Percentiles rank a stretch among this genome's conserved stretches.
Evolutionary conservation across 2,329 filamentous ascomycete genomes (phyloP).

Genomic region (Hirsutella rhossiliensis): DNA sequence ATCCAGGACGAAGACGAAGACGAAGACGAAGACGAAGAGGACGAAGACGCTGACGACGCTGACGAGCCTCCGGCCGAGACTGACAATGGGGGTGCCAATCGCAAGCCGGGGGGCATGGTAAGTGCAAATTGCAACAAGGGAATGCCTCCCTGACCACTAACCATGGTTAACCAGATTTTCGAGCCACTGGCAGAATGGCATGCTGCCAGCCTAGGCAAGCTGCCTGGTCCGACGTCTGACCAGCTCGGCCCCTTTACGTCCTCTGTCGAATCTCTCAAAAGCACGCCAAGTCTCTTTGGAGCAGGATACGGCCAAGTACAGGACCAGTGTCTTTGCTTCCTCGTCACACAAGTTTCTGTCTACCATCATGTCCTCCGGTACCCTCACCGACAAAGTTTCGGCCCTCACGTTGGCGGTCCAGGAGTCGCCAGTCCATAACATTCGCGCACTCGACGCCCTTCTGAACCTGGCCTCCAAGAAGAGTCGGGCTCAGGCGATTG

Average conservation of each 20-base stretch:
- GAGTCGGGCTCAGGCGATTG: slow-evolving; percentile 83
- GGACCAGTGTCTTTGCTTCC: slow-evolving; percentile 60
- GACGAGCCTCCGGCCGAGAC: neutral
- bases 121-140: slow-evolving; percentile 5
- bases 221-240: slow-evolving; percentile 33
- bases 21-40: slow-evolving; percentile 16
- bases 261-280: slow-evolving; percentile 44
- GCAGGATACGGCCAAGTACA: slow-evolving; percentile 65
- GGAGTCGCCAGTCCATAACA: slow-evolving; percentile 90
- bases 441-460: slow-evolving; percentile 76
- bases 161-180: slow-evolving; percentile 30
- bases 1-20: slow-evolving; percentile 12
- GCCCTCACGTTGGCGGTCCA: slow-evolving; percentile 89
- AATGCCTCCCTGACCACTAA: slow-evolving; percentile 20
- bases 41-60: slow-evolving; percentile 3
- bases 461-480: slow-evolving; percentile 80
- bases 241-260: slow-evolving; percentile 29
- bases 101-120: slow-evolving; percentile 23
- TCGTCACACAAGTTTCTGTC: slow-evolving; percentile 94
- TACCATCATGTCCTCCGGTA: slow-evolving; percentile 93
- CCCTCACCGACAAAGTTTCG: slow-evolving; percentile 91
- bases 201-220: slow-evolving; percentile 26
- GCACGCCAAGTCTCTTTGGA: slow-evolving; percentile 68
- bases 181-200: slow-evolving; percentile 49
- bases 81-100: neutral